A percentile compares a stretch with the other conserved stretches of the same genome.
Evolutionary conservation across 306 rosid genomes (phyloP).

Genomic region (Hippophae tibetana): DNA sequence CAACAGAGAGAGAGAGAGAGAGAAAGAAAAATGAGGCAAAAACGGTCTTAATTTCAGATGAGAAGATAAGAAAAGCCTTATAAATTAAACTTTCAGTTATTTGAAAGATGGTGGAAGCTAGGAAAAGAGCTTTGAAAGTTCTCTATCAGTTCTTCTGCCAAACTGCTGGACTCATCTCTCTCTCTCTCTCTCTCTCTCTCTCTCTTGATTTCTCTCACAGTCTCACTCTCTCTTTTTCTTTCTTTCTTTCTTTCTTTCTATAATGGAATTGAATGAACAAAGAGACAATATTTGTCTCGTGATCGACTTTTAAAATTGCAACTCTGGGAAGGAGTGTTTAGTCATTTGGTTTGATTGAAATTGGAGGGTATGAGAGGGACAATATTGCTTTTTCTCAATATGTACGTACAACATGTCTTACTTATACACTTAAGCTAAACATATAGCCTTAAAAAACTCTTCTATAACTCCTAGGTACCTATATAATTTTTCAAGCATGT

Average conservation of each 20-base stretch:
- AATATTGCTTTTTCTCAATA: too few species aligned
- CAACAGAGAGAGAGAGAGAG: conserved; percentile 44
- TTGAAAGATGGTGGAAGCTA: conserved; percentile 83
- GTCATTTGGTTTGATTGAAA: too few species aligned
- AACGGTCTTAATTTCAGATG: conserved; percentile 28
- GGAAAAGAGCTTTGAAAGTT: conserved; percentile 87
- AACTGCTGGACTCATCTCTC: conserved; percentile 26
- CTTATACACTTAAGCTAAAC: too few species aligned
- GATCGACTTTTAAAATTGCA: conserved; percentile 48
- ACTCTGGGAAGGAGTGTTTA: background rate
- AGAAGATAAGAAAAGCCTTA: background rate
- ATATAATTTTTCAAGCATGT: too few species aligned
- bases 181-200: conserved; percentile 23
- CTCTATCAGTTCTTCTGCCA: conserved; percentile 99
- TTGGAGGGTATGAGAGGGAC: too few species aligned
- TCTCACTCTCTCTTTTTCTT: too few species aligned
- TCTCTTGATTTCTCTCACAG: too few species aligned
- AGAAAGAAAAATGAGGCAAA: conserved; percentile 17
- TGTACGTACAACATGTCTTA: too few species aligned
- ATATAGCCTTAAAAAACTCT: too few species aligned
- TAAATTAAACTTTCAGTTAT: conserved; percentile 9
- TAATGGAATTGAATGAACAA: conserved; percentile 44
- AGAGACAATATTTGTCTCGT: conserved; percentile 72
- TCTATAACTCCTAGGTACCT: too few species aligned
- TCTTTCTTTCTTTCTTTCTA: too few species aligned